A percentile compares a stretch with the other conserved stretches of the same genome.
Evolutionary conservation across 345 rosid genomes (phyloP).

Genomic region (Erodium maritimum): DNA sequence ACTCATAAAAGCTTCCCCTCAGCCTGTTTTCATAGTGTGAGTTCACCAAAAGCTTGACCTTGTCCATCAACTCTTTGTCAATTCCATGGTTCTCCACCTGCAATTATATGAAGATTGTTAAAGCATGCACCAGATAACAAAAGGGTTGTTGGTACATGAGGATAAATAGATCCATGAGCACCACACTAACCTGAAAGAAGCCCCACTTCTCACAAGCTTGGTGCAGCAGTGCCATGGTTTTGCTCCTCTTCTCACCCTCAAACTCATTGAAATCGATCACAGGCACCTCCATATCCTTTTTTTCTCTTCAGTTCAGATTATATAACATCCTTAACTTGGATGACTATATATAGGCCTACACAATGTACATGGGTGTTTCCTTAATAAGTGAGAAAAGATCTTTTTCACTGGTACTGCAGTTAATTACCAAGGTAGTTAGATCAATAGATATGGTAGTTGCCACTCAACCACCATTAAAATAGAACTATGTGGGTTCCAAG

Average conservation of each 20-base stretch:
- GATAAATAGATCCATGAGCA: no score
- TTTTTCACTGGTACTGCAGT: not conserved
- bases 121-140: no score
- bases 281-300: conserved; percentile 46
- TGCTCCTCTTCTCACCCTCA: conserved; percentile 43
- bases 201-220: conserved; percentile 88
- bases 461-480: not conserved
- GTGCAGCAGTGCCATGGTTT: conserved; percentile 55
- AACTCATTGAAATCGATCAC: conserved; percentile 47
- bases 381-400: not conserved
- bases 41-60: conserved; percentile 58
- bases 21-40: conserved; percentile 56
- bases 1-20: conserved; percentile 51
- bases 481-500: not conserved
- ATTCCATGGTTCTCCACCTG: conserved; percentile 83
- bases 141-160: no score
- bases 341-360: conserved; percentile 28
- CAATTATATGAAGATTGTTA: no score
- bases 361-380: not conserved
- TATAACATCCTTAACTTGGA: conserved; percentile 1
- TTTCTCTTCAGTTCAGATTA: conserved; percentile 8
- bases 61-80: conserved; percentile 62
- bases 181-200: conserved; percentile 64
- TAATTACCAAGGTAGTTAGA: not conserved
- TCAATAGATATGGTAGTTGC: not conserved